Percentiles rank a stretch among this genome's conserved stretches.
Evolutionary conservation across 495 filamentous ascomycete genomes (phyloP).

Genomic region (Neurospora sp.): DNA sequence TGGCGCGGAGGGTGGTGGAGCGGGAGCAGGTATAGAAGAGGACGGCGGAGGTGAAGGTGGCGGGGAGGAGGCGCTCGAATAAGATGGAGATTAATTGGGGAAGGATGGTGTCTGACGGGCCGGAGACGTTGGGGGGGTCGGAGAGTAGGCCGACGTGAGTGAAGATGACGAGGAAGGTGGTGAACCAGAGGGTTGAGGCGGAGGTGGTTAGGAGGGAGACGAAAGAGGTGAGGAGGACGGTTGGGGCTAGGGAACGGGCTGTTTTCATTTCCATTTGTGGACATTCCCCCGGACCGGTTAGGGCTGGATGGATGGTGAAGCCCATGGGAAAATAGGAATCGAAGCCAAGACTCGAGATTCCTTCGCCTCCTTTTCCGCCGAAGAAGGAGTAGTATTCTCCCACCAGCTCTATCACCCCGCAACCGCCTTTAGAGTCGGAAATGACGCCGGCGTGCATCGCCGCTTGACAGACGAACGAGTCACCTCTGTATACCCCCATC

Average conservation of each 20-base stretch:
- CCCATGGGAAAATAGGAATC: slow-evolving; percentile 70
- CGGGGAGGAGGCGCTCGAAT: slow-evolving; percentile 63
- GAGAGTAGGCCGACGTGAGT: slow-evolving; percentile 70
- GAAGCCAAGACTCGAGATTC: slow-evolving; percentile 58
- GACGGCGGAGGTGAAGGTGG: slow-evolving; percentile 64
- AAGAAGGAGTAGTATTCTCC: slow-evolving; percentile 56
- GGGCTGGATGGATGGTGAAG: slow-evolving; percentile 46
- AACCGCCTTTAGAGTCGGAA: slow-evolving; percentile 59
- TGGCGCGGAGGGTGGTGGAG: slow-evolving; percentile 37
- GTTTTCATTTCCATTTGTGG: not conserved
- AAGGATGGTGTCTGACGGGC: slow-evolving; percentile 32
- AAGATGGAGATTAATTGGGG: slow-evolving; percentile 52
- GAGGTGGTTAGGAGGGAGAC: slow-evolving; percentile 64
- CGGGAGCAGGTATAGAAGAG: slow-evolving; percentile 52
- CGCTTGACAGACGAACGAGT: slow-evolving; percentile 53
- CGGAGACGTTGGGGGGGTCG: slow-evolving; percentile 48
- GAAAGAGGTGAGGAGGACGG: slow-evolving; percentile 50
- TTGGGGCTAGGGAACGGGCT: slow-evolving; percentile 44
- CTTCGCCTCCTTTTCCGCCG: slow-evolving; percentile 41
- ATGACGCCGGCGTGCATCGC: slow-evolving; percentile 56
- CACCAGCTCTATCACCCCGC: slow-evolving; percentile 46
- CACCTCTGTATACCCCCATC: slow-evolving; percentile 52
- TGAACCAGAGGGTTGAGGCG: slow-evolving; percentile 58
- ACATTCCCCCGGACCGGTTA: not conserved
- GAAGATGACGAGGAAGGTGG: slow-evolving; percentile 60